These are phyloP conservation scores for Stereocaulon alpinum DNA, from an alignment of 495 filamentous ascomycete species.

Conservation along the genomic window DNA sequence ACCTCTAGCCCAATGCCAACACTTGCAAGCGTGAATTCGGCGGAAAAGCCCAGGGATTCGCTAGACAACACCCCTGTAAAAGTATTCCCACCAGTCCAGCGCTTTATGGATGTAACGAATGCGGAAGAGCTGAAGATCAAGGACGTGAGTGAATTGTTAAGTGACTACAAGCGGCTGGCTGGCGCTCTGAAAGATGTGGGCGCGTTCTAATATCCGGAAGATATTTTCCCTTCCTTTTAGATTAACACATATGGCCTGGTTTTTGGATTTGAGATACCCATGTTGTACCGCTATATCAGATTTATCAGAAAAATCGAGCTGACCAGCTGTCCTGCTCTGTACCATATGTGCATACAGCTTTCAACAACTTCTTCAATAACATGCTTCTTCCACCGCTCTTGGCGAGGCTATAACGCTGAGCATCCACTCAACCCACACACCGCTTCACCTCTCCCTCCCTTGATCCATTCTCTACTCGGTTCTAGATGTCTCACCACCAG, in stretches of 20 bases:
- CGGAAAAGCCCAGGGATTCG: conserved; percentile 7
- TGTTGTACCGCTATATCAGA: neutral
- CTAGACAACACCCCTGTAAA: conserved; percentile 1
- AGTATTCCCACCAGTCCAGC: conserved; percentile 25
- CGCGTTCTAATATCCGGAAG: too few species aligned
- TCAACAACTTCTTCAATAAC: too few species aligned
- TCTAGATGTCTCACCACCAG: too few species aligned
- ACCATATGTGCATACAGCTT: too few species aligned
- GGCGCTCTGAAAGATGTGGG: conserved; percentile 52
- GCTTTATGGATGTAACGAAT: conserved; percentile 72
- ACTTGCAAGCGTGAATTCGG: conserved; percentile 4
- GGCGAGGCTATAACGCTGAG: too few species aligned
- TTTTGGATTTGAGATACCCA: neutral
- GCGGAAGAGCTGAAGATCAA: conserved; percentile 68
- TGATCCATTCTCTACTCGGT: too few species aligned
- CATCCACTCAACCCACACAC: too few species aligned
- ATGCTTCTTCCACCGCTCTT: too few species aligned
- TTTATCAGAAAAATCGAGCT: too few species aligned
- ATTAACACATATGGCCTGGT: neutral
- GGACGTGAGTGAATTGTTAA: conserved; percentile 71
- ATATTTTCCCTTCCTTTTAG: too few species aligned
- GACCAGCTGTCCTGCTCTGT: too few species aligned
- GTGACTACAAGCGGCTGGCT: conserved; percentile 80
- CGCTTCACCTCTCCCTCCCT: too few species aligned
- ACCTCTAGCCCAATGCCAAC: conserved; percentile 13